Evolutionary conservation across 768 basidiomycete species (phyloP).

Genomic region (Lepiota brunneoincarnata): DNA sequence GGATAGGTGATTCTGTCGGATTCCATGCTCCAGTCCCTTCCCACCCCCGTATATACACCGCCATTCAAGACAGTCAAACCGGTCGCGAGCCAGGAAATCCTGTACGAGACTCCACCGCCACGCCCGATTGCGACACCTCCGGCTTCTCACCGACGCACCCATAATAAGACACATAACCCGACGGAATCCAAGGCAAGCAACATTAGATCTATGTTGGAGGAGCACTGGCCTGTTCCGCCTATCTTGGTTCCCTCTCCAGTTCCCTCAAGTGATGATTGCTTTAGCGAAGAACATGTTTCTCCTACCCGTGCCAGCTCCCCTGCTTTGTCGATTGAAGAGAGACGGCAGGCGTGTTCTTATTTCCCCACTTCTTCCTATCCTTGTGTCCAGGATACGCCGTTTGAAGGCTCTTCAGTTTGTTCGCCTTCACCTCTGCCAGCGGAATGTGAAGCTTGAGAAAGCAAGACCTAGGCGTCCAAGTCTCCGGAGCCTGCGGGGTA

Average conservation of each 20-base stretch:
- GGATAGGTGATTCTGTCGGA: slow-evolving; percentile 40
- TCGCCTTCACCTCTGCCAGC: slow-evolving; percentile 14
- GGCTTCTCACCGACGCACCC: not conserved
- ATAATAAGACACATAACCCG: not conserved
- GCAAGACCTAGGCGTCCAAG: slow-evolving; percentile 20
- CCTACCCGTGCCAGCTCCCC: slow-evolving; percentile 19
- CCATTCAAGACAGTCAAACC: not conserved
- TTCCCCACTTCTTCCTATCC: slow-evolving; percentile 18
- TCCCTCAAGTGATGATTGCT: not conserved
- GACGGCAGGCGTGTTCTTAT: slow-evolving; percentile 16
- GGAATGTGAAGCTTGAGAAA: slow-evolving; percentile 15
- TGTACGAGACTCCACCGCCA: not conserved
- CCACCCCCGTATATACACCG: slow-evolving; percentile 17
- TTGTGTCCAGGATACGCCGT: slow-evolving; percentile 25
- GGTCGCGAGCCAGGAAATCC: not conserved
- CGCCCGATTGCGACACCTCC: not conserved
- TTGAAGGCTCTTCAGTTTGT: slow-evolving; percentile 28
- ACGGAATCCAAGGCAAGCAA: slow-evolving; percentile 14
- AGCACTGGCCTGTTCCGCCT: slow-evolving; percentile 38
- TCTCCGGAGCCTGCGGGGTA: slow-evolving; percentile 25
- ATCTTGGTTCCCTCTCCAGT: slow-evolving; percentile 20
- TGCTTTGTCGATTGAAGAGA: slow-evolving; percentile 18
- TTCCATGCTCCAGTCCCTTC: slow-evolving; percentile 26
- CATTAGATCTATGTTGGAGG: slow-evolving; percentile 36
- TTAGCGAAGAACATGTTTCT: not conserved